phyloP scores from a whole-genome alignment of 345 rosid genomes.

The Physaria fendleri region DNA sequence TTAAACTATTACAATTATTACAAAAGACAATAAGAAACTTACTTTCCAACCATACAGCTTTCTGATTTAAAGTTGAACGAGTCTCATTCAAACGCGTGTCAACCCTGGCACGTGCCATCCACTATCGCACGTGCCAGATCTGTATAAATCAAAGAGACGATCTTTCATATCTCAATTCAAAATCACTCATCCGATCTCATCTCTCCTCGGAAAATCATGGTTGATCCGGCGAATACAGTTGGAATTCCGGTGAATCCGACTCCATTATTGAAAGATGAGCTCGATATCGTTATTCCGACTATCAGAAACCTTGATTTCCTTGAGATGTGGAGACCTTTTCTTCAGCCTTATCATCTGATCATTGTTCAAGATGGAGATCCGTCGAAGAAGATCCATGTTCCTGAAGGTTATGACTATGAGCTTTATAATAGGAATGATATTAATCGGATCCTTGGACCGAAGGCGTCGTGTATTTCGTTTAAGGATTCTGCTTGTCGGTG shows the following conservation, averaged over 20 bases:
- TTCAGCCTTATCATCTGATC: slow-evolving; percentile 88
- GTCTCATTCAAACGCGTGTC: neutral
- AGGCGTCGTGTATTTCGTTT: slow-evolving; percentile 91
- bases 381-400: slow-evolving; percentile 67
- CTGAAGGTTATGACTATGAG: slow-evolving; percentile 88
- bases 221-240: slow-evolving; percentile 43
- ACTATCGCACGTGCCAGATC: slow-evolving; percentile 12
- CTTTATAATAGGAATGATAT: slow-evolving; percentile 90
- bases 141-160: slow-evolving; percentile 13
- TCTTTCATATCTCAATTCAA: neutral
- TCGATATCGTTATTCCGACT: slow-evolving; percentile 92
- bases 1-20: neutral
- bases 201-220: slow-evolving; percentile 29
- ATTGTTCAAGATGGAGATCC: slow-evolving; percentile 98
- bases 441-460: slow-evolving; percentile 79
- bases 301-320: slow-evolving; percentile 89
- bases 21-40: slow-evolving; percentile 6
- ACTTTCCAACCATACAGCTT: slow-evolving; percentile 4
- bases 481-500: slow-evolving; percentile 97
- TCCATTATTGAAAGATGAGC: slow-evolving; percentile 66
- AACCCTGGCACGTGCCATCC: neutral
- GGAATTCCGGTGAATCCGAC: slow-evolving; percentile 33
- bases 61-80: neutral
- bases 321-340: slow-evolving; percentile 98
- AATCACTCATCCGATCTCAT: slow-evolving; percentile 11